Percentiles rank a stretch among this genome's conserved stretches.
Conservation (phyloP, 495 filamentous ascomycete genomes). For the Parathielavia appendiculata region DNA sequence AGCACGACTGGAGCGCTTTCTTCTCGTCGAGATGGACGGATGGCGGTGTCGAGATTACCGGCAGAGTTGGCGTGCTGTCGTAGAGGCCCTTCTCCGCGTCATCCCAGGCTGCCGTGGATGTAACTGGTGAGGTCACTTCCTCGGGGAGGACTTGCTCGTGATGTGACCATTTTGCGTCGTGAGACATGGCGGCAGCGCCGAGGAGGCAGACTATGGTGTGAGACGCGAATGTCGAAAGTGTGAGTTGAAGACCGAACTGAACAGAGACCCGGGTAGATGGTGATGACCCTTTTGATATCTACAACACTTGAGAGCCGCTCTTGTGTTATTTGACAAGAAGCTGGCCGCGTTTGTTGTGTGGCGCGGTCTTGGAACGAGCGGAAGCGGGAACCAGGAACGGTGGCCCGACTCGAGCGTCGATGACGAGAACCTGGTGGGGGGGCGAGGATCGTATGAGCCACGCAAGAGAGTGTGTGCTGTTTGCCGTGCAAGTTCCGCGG, state of each 20-base stretch:
- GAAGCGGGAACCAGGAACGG: slow-evolving; percentile 3
- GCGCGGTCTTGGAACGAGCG: background rate
- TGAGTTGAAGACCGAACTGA: background rate
- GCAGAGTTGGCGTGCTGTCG: slow-evolving; percentile 29
- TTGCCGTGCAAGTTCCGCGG: background rate
- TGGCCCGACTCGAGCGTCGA: background rate
- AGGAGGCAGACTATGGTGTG: background rate
- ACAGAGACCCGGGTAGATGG: too few species aligned
- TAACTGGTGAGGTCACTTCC: background rate
- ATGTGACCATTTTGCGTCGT: slow-evolving; percentile 2
- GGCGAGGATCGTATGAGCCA: background rate
- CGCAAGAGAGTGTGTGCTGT: background rate
- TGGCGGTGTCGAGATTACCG: slow-evolving; percentile 23
- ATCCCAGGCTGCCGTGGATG: slow-evolving; percentile 25
- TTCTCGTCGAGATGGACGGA: slow-evolving; percentile 28
- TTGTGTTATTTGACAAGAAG: background rate
- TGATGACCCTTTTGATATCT: too few species aligned
- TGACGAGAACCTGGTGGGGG: slow-evolving; percentile 2
- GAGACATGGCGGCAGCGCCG: slow-evolving; percentile 19
- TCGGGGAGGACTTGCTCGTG: slow-evolving; percentile 21
- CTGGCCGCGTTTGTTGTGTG: background rate
- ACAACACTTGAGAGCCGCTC: background rate
- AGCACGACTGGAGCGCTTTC: slow-evolving; percentile 20
- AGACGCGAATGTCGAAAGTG: too few species aligned
- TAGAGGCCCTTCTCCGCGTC: slow-evolving; percentile 42